A percentile compares a stretch with the other conserved stretches of the same genome.
These are phyloP conservation scores for Boehmeria nivea DNA, from an alignment of 306 rosid genomes.

Conservation along the genomic window DNA sequence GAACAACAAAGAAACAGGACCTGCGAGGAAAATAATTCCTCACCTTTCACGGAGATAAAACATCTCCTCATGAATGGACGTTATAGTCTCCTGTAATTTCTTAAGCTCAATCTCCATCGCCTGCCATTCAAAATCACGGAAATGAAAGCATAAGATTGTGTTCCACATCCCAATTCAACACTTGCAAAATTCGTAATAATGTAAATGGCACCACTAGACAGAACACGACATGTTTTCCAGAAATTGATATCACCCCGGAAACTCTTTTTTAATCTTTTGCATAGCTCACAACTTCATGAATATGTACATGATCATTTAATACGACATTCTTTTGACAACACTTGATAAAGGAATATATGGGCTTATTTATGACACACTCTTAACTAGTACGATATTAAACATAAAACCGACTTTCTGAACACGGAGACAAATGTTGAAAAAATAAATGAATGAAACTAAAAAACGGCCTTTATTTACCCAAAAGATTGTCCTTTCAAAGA, in stretches of 20 bases:
- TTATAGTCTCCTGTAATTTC: conserved; percentile 60
- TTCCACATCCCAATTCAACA: not conserved
- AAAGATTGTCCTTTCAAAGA: not conserved
- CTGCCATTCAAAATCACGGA: conserved; percentile 31
- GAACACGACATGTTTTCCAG: too few relatives aligned
- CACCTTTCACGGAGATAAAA: conserved; percentile 75
- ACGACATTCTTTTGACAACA: too few relatives aligned
- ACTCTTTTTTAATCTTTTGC: too few relatives aligned
- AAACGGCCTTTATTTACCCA: not conserved
- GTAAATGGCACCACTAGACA: not conserved
- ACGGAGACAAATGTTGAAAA: not conserved
- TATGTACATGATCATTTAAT: too few relatives aligned
- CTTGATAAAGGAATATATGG: too few relatives aligned
- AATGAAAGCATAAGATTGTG: conserved; percentile 6
- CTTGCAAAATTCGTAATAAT: not conserved
- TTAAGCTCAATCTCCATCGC: conserved; percentile 79
- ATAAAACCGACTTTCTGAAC: too few relatives aligned
- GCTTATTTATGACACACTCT: too few relatives aligned
- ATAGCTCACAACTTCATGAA: too few relatives aligned
- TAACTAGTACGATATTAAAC: too few relatives aligned
- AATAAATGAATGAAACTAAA: not conserved
- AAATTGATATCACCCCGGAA: too few relatives aligned
- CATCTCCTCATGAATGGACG: conserved; percentile 85
- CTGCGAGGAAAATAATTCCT: not conserved
- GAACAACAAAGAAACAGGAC: too few relatives aligned